Base-by-base conservation (phyloP, 164 flowering plant species). In the Magnolia officinalis region DNA sequence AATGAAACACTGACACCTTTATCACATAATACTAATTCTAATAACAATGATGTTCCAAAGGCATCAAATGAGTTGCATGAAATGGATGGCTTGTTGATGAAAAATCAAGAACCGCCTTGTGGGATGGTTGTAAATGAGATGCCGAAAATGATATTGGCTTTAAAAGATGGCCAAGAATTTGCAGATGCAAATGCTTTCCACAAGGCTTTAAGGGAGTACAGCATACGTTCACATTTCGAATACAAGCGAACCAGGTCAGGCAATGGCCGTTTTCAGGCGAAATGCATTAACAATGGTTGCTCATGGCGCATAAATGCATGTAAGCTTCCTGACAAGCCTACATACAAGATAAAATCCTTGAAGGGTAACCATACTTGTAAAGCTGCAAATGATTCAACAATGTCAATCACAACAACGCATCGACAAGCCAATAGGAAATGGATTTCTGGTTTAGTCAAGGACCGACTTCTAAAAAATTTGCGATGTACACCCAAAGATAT, bases 151-250 rank as follows among this genome's bases (percentile, higher is more conserved):
- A 20, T 7, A 5, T 70, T 49, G 18, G 16, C 13, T 16, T 50
- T 70, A 70, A 18, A 8, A 5, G 55, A n/a, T 7, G 74, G 74
- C 23, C 74, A 72, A 50, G 63, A 72, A 52, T 72, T 72, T 72
- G 19, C 8, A 21, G 63, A 23, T 52, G 74, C 37, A 11, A 16
- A 21, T 51, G 50, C 45, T 2, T 72, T 72, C 55, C 31, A 37
- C 11, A 13, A n/a, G 4, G 63, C 37, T 11, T 24, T 72, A 5
- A 72, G 37, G 63, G 63, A 52, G 63, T 21, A 37, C 24, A 63
- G 63, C 23, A 51, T 72, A 51, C 8, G 63, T 72, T 51, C n/a
- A 11, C 0, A 23, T 24, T 72, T 72, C 4, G 74, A 72, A 37
- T 72, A 52, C 63, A 51, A 24, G 49, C 19, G 29, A 16, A 24